phyloP scores from a whole-genome alignment of 208 protist genomes.

The Wallacemonas sp. region DNA sequence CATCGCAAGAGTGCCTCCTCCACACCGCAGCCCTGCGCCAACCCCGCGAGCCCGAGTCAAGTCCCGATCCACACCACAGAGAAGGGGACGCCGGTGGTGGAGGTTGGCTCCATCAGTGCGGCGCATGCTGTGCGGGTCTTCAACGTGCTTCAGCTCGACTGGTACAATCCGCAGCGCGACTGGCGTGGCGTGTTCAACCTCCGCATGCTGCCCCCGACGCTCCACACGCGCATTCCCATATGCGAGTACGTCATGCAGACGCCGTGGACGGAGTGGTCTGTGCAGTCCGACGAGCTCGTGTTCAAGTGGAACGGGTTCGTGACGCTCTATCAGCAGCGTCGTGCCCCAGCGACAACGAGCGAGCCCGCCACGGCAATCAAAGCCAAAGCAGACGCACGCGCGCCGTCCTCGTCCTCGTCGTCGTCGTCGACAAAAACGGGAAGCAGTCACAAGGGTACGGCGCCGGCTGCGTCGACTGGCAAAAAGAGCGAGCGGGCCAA shows the following conservation, averaged over 20 bases:
- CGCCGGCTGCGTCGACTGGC: background rate
- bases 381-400: too few relatives aligned
- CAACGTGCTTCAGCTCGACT: constrained; percentile 47
- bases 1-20: background rate
- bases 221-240: constrained; percentile 28
- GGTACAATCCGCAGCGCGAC: constrained; percentile 20
- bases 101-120: constrained; percentile 12
- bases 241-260: constrained; percentile 47
- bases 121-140: constrained; percentile 18
- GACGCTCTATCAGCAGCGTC: constrained; percentile 27
- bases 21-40: background rate
- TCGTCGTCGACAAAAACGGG: background rate
- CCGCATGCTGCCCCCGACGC: constrained; percentile 21
- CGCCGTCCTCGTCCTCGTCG: background rate
- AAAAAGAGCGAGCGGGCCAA: too few relatives aligned
- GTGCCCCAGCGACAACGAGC: background rate
- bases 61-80: constrained; percentile 6
- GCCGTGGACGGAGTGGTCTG: constrained; percentile 39
- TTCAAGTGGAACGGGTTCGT: constrained; percentile 51
- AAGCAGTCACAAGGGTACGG: background rate
- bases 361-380: too few relatives aligned
- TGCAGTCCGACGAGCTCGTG: constrained; percentile 49
- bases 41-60: background rate
- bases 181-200: constrained; percentile 42
- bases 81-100: constrained; percentile 4